Evolutionary conservation across 2,329 filamentous ascomycete species (phyloP).

Genomic region (Colletotrichum coccodes): DNA sequence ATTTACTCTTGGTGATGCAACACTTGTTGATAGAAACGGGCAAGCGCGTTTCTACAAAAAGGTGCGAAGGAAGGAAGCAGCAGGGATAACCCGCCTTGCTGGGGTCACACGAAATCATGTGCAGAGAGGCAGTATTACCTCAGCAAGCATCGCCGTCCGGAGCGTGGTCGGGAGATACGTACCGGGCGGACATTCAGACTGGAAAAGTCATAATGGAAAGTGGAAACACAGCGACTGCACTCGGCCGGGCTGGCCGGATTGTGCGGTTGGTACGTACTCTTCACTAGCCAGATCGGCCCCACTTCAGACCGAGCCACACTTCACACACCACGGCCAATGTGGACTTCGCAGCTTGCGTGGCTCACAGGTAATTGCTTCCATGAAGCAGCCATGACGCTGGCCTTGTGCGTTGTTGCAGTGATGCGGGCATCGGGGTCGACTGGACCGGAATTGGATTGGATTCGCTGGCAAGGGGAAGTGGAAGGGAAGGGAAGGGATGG

Average conservation of each 20-base stretch:
- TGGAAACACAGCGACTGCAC: conserved; percentile 10
- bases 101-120: conserved; percentile 31
- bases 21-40: conserved; percentile 8
- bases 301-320: conserved; percentile 28
- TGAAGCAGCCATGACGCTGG: conserved; percentile 1
- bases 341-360: conserved; percentile 11
- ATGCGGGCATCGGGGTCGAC: conserved; percentile 3
- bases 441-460: neutral
- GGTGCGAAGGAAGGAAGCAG: conserved; percentile 23
- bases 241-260: conserved; percentile 28
- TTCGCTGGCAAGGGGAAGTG: neutral
- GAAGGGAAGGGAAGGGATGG: conserved; percentile 2
- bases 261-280: conserved; percentile 26
- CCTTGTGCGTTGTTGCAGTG: conserved; percentile 4
- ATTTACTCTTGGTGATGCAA: conserved; percentile 15
- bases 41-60: conserved; percentile 23
- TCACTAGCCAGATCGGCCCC: conserved; percentile 14
- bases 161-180: neutral
- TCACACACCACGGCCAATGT: conserved; percentile 17
- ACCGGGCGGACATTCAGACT: neutral
- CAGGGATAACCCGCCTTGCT: conserved; percentile 24
- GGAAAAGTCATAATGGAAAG: conserved; percentile 1
- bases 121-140: conserved; percentile 19
- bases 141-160: neutral
- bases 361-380: conserved; percentile 10